phyloP scores from a whole-genome alignment of 2,329 filamentous ascomycete species.

The Scopulariopsis brevicaulis region DNA sequence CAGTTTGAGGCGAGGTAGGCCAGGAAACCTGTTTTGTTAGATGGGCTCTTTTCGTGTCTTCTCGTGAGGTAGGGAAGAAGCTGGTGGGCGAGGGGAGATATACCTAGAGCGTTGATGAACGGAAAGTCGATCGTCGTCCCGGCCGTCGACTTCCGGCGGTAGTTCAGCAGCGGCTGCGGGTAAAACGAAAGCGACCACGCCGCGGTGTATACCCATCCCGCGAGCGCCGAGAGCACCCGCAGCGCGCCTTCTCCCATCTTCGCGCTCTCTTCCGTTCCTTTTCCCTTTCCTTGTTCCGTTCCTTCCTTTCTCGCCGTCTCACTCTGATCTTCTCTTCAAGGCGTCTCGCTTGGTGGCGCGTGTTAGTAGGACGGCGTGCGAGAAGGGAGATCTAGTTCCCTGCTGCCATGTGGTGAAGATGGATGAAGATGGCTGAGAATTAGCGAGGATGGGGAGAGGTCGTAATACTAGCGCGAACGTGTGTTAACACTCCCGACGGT shows the following conservation, averaged over 20 bases:
- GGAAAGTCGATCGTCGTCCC: constrained; percentile 87
- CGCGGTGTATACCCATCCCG: constrained; percentile 66
- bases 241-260: constrained; percentile 19
- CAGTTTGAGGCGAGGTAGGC: constrained; percentile 67
- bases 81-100: constrained; percentile 6
- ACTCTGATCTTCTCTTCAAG: no score
- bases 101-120: constrained; percentile 55
- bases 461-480: no score
- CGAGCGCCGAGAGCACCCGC: constrained; percentile 38
- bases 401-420: no score
- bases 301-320: neutral
- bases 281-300: neutral
- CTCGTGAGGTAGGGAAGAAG: neutral
- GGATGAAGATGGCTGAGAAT: no score
- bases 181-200: constrained; percentile 89
- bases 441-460: no score
- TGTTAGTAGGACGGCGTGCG: no score
- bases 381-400: no score
- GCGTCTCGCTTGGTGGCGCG: no score
- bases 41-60: no score
- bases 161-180: constrained; percentile 78
- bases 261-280: neutral
- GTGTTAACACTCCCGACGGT: no score
- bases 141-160: constrained; percentile 60
- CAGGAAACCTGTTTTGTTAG: constrained; percentile 43